phyloP scores from a whole-genome alignment of 176 grass and related monocot genomes.

The Eremochloa ophiuroides region DNA sequence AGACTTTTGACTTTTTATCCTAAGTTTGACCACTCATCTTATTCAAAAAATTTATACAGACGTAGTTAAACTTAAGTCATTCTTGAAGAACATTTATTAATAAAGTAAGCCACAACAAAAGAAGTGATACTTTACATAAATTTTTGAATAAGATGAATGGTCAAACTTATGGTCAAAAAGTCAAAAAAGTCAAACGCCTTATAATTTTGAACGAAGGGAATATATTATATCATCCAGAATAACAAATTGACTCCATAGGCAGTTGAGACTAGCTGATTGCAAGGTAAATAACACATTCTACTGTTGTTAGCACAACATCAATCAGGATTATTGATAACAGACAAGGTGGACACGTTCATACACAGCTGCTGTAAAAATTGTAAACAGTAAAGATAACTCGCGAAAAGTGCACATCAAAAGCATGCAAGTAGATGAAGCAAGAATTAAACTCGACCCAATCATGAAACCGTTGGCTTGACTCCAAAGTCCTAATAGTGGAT shows the following conservation, averaged over 20 bases:
- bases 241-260: not conserved
- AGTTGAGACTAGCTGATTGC: not conserved
- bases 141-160: too few species aligned
- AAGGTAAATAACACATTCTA: conserved; percentile 21
- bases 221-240: not conserved
- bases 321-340: not conserved
- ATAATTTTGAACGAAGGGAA: too few species aligned
- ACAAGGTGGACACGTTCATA: not conserved
- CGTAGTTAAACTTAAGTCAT: too few species aligned
- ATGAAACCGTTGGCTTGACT: not conserved
- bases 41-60: too few species aligned
- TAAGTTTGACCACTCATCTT: too few species aligned
- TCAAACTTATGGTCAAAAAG: too few species aligned
- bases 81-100: too few species aligned
- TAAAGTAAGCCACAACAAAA: too few species aligned
- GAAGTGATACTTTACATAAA: too few species aligned
- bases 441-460: not conserved
- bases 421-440: not conserved
- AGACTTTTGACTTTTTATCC: too few species aligned
- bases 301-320: not conserved
- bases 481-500: not conserved
- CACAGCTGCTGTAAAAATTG: not conserved
- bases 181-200: too few species aligned
- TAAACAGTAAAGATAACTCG: not conserved
- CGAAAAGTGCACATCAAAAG: not conserved